Conservation (phyloP, 1,284 basidiomycete species). For the Apiotrichum akiyoshidainum region DNA sequence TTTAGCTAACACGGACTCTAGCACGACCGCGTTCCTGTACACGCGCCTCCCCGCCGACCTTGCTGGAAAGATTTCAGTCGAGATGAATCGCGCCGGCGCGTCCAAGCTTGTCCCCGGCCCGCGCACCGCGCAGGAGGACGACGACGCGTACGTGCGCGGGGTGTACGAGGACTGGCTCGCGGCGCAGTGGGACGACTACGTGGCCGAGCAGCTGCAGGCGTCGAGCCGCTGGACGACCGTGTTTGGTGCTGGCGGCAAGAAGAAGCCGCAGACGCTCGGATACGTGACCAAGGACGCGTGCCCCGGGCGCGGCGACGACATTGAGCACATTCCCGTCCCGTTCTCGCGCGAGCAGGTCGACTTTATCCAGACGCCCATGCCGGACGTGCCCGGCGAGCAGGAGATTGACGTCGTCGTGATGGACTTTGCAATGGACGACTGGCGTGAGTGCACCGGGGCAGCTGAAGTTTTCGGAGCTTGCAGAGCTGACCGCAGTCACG, state of each 20-base stretch:
- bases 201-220: conserved; percentile 4
- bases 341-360: conserved; percentile 26
- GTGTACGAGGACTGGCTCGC: conserved; percentile 30
- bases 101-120: conserved; percentile 33
- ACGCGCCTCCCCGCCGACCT: conserved; percentile 37
- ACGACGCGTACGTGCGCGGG: conserved; percentile 23
- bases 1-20: background rate
- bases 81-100: conserved; percentile 48
- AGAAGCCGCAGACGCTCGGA: conserved; percentile 35
- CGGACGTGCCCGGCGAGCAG: conserved; percentile 35
- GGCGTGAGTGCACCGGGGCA: conserved; percentile 30
- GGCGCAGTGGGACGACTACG: conserved; percentile 30
- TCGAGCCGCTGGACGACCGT: background rate
- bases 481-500: conserved; percentile 24
- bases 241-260: background rate
- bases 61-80: conserved; percentile 32
- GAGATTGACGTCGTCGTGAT: conserved; percentile 46
- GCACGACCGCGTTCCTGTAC: conserved; percentile 39
- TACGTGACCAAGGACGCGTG: conserved; percentile 48
- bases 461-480: too few species aligned
- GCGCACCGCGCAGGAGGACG: conserved; percentile 21
- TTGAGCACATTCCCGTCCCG: conserved; percentile 44
- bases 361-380: conserved; percentile 42
- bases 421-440: conserved; percentile 50
- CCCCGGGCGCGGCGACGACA: conserved; percentile 45